Conservation (phyloP, 139 green algal species). For the Trebouxia sp. region DNA sequence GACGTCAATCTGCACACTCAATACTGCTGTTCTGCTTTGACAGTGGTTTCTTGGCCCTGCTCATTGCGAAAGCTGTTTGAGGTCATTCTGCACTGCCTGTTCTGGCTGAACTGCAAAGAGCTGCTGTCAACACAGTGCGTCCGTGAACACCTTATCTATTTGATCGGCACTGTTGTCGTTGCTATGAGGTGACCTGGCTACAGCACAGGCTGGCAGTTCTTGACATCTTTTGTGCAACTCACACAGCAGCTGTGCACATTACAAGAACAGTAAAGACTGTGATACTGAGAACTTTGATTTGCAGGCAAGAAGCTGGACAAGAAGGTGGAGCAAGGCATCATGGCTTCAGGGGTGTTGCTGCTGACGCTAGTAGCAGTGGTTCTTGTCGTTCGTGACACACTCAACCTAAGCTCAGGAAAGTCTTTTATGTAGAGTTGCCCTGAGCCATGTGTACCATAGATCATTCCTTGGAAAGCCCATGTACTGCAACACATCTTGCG, state of each 20-base stretch:
- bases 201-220: too few species aligned
- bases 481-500: too few species aligned
- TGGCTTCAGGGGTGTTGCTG: constrained; percentile 85
- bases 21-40: constrained; percentile 32
- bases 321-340: constrained; percentile 84
- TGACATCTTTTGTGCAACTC: too few species aligned
- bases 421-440: background rate
- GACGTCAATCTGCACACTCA: background rate
- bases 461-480: too few species aligned
- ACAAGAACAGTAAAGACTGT: background rate
- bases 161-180: too few species aligned
- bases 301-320: constrained; percentile 57
- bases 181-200: too few species aligned
- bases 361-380: constrained; percentile 77
- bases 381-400: constrained; percentile 18
- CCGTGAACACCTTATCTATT: too few species aligned
- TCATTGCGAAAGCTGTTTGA: constrained; percentile 80
- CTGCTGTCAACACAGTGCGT: too few species aligned
- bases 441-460: too few species aligned
- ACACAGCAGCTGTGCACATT: too few species aligned
- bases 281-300: background rate
- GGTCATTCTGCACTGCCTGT: constrained; percentile 45
- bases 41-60: constrained; percentile 91
- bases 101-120: too few species aligned
- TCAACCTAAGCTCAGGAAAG: constrained; percentile 27